These are phyloP conservation scores for Ogataea glucozyma DNA, from an alignment of 805 yeast genomes.

Conservation along the genomic window DNA sequence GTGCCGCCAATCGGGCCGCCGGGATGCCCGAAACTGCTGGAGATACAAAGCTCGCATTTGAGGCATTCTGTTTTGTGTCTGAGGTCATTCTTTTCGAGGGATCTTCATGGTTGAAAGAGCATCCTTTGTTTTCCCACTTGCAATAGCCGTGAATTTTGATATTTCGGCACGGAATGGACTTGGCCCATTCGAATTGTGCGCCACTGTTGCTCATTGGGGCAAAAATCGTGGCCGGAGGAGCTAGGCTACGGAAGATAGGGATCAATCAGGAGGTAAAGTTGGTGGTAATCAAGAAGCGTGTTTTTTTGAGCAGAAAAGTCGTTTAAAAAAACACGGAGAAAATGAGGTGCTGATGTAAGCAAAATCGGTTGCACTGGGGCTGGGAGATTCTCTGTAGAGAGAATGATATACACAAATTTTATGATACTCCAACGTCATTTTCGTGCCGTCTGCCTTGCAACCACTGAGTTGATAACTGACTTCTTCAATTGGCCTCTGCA, in stretches of 20 bases:
- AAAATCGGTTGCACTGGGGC: too few species aligned
- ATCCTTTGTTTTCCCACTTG: conserved; percentile 84
- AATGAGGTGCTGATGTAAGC: neutral
- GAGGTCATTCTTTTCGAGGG: conserved; percentile 26
- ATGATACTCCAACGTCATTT: too few species aligned
- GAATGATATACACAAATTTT: too few species aligned
- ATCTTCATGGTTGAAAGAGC: conserved; percentile 72
- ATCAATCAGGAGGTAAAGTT: too few species aligned
- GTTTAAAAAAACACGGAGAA: conserved; percentile 1
- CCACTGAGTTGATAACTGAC: too few species aligned
- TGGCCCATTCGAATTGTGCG: conserved; percentile 56
- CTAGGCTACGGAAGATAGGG: neutral
- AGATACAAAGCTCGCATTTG: neutral
- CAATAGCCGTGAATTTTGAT: conserved; percentile 85
- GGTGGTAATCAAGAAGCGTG: neutral
- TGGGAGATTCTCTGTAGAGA: too few species aligned
- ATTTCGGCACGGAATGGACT: conserved; percentile 79
- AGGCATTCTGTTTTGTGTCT: conserved; percentile 9
- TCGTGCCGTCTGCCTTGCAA: too few species aligned
- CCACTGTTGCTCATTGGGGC: conserved; percentile 19
- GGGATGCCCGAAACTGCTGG: too few species aligned
- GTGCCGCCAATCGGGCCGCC: too few species aligned
- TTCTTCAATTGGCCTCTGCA: too few species aligned
- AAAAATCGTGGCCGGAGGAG: neutral
- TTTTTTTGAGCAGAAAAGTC: conserved; percentile 5